Evolutionary conservation across 2,329 filamentous ascomycete species (phyloP).

Genomic region (Stagonosporopsis vannaccii): DNA sequence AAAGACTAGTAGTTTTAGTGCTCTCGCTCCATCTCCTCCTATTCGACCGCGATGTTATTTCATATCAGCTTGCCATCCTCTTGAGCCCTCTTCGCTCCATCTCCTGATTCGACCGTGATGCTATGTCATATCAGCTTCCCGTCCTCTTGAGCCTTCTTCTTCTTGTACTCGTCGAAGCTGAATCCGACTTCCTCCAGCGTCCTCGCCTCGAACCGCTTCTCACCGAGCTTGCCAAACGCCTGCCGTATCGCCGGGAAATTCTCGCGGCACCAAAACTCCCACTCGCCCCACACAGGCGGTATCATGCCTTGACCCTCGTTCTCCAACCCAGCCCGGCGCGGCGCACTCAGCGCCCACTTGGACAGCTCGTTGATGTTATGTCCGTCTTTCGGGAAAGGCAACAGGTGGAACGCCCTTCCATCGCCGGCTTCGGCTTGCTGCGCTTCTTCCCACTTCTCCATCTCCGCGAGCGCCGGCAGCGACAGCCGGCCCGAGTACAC

Average conservation of each 20-base stretch:
- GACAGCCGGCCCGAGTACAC: slow-evolving; percentile 75
- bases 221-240: slow-evolving; percentile 72
- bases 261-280: slow-evolving; percentile 74
- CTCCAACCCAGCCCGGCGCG: slow-evolving; percentile 47
- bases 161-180: slow-evolving; percentile 55
- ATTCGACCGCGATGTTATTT: too few species aligned
- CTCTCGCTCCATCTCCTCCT: too few species aligned
- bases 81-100: too few species aligned
- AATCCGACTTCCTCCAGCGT: slow-evolving; percentile 77
- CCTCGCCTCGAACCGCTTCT: slow-evolving; percentile 63
- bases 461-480: slow-evolving; percentile 69
- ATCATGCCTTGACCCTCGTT: slow-evolving; percentile 65
- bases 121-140: slow-evolving; percentile 8
- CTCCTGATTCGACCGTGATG: too few species aligned
- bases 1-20: too few species aligned
- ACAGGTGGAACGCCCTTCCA: slow-evolving; percentile 61
- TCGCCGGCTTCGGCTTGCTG: slow-evolving; percentile 54
- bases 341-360: slow-evolving; percentile 64
- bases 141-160: slow-evolving; percentile 12
- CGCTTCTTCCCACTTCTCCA: slow-evolving; percentile 71
- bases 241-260: slow-evolving; percentile 74
- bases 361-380: slow-evolving; percentile 74
- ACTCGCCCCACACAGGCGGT: slow-evolving; percentile 74
- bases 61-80: too few species aligned
- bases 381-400: slow-evolving; percentile 68